A percentile compares a stretch with the other conserved stretches of the same genome.
Evolutionary conservation across 331 rosid genomes (phyloP).

Genomic region (Acacia concinna): DNA sequence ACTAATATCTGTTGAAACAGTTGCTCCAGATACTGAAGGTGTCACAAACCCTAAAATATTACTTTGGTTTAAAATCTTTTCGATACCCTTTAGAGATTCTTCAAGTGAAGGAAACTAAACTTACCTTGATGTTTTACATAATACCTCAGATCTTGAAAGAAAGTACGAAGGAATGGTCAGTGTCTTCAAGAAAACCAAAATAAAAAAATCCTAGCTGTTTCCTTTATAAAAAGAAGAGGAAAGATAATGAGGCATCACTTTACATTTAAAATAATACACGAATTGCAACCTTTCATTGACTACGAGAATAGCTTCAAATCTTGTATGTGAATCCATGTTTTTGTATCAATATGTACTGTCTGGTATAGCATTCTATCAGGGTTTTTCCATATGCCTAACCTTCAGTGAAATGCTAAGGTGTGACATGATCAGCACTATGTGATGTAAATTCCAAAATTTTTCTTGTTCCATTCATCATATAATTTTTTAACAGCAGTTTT

Average conservation of each 20-base stretch:
- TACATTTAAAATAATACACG: not conserved
- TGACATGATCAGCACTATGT: not conserved
- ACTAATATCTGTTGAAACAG: slow-evolving; percentile 41
- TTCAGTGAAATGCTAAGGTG: slow-evolving; percentile 10
- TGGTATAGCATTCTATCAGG: slow-evolving; percentile 1
- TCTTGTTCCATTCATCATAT: not conserved
- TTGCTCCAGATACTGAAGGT: slow-evolving; percentile 67
- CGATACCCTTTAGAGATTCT: slow-evolving; percentile 19
- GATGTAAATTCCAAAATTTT: not conserved
- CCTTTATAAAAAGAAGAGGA: slow-evolving; percentile 4
- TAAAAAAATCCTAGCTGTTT: not conserved
- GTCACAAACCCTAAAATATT: slow-evolving; percentile 23
- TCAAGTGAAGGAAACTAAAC: not conserved
- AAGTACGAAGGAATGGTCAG: not conserved
- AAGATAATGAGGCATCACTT: slow-evolving; percentile 5
- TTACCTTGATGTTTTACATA: slow-evolving; percentile 18
- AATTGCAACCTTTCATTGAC: not conserved
- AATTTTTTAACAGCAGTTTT: not conserved
- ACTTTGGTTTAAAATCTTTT: slow-evolving; percentile 9
- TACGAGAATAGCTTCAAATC: not conserved
- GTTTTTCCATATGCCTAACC: slow-evolving; percentile 4
- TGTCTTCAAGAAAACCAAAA: slow-evolving; percentile 8
- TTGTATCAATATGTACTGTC: not conserved
- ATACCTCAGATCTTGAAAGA: slow-evolving; percentile 3
- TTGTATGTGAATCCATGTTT: not conserved